Conservation (phyloP, 768 basidiomycete genomes). For the Gymnopilus dilepis region DNA sequence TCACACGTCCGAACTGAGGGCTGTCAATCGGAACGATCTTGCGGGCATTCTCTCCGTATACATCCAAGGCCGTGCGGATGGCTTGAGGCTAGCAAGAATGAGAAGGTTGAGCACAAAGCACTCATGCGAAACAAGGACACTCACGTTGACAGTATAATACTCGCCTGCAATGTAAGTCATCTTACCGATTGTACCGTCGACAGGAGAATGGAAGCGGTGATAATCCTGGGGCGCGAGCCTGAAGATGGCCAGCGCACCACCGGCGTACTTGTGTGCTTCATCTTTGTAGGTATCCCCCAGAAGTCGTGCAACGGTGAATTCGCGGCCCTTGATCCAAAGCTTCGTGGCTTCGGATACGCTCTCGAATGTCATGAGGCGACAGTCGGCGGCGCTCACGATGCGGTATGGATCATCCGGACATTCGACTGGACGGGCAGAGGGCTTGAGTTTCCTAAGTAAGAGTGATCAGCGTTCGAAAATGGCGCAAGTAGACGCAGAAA, state of each 20-base stretch:
- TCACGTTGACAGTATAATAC: slow-evolving; percentile 94
- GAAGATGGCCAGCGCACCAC: slow-evolving; percentile 89
- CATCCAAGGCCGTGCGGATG: slow-evolving; percentile 86
- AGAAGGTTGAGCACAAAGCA: not conserved
- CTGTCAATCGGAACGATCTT: slow-evolving; percentile 94
- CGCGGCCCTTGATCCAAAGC: slow-evolving; percentile 97
- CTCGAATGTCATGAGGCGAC: slow-evolving; percentile 94
- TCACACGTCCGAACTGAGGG: slow-evolving; percentile 87
- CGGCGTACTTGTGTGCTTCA: slow-evolving; percentile 71
- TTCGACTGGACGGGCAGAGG: slow-evolving; percentile 77
- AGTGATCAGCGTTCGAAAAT: not conserved
- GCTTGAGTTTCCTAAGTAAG: slow-evolving; percentile 68
- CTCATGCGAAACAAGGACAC: slow-evolving; percentile 26
- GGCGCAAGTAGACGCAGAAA: not conserved
- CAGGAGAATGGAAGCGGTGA: slow-evolving; percentile 90
- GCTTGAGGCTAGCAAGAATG: slow-evolving; percentile 75
- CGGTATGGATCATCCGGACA: slow-evolving; percentile 74
- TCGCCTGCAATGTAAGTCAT: slow-evolving; percentile 88
- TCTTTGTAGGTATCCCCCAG: slow-evolving; percentile 80
- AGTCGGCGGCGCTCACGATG: slow-evolving; percentile 92
- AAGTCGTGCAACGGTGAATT: slow-evolving; percentile 82
- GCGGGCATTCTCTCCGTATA: slow-evolving; percentile 93
- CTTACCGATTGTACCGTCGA: slow-evolving; percentile 81
- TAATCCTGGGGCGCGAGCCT: slow-evolving; percentile 94
- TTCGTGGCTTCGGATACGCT: slow-evolving; percentile 83